A percentile compares a stretch with the other conserved stretches of the same genome.
Evolutionary conservation across 1,139 yeast genomes (phyloP).

Genomic region (Schwanniomyces etchellsii): DNA sequence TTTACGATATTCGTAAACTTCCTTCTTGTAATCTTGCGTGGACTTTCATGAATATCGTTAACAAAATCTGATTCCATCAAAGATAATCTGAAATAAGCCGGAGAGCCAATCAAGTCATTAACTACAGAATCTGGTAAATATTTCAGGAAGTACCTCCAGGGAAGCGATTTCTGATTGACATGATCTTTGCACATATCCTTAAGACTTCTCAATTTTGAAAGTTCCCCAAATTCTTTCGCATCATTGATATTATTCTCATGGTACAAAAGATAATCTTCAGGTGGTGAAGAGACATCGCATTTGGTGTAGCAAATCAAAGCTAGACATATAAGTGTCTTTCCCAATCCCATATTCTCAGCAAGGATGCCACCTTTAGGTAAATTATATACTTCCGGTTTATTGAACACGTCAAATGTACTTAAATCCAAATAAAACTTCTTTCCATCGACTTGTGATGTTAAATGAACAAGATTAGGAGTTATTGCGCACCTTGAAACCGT

Average conservation of each 20-base stretch:
- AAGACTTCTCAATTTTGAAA: slow-evolving; percentile 4
- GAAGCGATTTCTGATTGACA: slow-evolving; percentile 44
- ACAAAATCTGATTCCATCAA: slow-evolving; percentile 14
- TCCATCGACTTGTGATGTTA: slow-evolving; percentile 16
- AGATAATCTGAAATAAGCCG: slow-evolving; percentile 41
- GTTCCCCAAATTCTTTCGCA: slow-evolving; percentile 5
- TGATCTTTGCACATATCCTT: slow-evolving; percentile 33
- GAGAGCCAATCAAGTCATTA: slow-evolving; percentile 23
- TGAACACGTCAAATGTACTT: slow-evolving; percentile 17
- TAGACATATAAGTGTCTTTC: slow-evolving; percentile 63
- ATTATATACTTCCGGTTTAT: slow-evolving; percentile 32
- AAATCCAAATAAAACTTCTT: slow-evolving; percentile 30
- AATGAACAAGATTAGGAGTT: slow-evolving; percentile 38
- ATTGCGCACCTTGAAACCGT: slow-evolving; percentile 22
- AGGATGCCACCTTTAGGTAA: slow-evolving; percentile 63
- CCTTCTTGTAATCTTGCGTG: neutral
- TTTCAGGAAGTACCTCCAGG: slow-evolving; percentile 48
- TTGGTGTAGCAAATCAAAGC: slow-evolving; percentile 55
- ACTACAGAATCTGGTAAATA: slow-evolving; percentile 42
- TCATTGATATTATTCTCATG: slow-evolving; percentile 8
- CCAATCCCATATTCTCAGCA: slow-evolving; percentile 76
- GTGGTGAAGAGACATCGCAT: slow-evolving; percentile 43
- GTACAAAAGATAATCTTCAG: slow-evolving; percentile 23
- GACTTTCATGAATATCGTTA: neutral
- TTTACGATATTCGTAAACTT: neutral